These are phyloP conservation scores for Dictyostelium discoideum DNA, from an alignment of 78 protist genomes.

Conservation along the genomic window DNA sequence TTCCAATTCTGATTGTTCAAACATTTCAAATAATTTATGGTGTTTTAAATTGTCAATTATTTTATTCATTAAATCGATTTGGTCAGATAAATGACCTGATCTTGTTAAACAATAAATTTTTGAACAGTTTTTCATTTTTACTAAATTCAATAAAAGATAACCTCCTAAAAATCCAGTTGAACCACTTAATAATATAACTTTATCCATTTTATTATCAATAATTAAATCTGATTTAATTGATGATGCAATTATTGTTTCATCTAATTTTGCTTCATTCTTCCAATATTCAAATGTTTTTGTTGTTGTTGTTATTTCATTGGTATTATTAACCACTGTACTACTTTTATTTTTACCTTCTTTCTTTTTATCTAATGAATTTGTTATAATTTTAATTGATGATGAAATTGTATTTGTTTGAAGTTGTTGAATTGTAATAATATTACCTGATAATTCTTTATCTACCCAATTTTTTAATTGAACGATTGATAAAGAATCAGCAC, in stretches of 20 bases:
- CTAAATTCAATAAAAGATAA: too few species aligned
- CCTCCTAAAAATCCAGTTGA: slow-evolving; percentile 38
- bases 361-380: neutral
- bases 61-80: neutral
- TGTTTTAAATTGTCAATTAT: neutral
- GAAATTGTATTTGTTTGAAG: neutral
- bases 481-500: neutral
- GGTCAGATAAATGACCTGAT: neutral
- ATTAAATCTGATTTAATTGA: neutral
- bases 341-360: neutral
- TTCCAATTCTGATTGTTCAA: neutral
- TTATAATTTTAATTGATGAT: neutral
- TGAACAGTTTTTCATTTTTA: neutral
- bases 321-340: too few species aligned
- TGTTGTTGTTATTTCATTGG: neutral
- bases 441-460: neutral
- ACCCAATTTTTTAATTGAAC: neutral
- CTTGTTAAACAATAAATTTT: slow-evolving; percentile 39
- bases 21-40: neutral
- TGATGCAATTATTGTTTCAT: neutral
- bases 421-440: neutral
- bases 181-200: slow-evolving; percentile 34
- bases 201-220: neutral
- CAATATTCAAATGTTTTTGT: neutral
- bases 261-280: slow-evolving; percentile 1